Conservation (phyloP, 306 rosid genomes). For the Geum urbanum region DNA sequence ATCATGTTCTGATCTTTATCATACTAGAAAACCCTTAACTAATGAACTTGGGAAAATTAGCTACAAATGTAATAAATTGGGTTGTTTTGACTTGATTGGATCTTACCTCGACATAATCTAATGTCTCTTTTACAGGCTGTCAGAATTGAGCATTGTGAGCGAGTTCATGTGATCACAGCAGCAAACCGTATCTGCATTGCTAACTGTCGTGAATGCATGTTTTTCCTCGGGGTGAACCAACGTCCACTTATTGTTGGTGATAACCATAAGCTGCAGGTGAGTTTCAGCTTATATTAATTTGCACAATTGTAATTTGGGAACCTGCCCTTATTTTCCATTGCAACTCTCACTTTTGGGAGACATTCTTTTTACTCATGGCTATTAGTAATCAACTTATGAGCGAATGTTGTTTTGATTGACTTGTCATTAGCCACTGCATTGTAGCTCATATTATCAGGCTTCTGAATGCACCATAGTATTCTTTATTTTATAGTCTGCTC, state of each 20-base stretch:
- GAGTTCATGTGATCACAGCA: slow-evolving; percentile 92
- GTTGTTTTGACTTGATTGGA: slow-evolving; percentile 2
- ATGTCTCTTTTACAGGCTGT: slow-evolving; percentile 67
- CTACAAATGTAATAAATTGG: neutral
- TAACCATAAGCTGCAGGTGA: slow-evolving; percentile 92
- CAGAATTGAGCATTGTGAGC: slow-evolving; percentile 94
- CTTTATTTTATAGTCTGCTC: too few relatives aligned
- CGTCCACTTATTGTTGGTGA: slow-evolving; percentile 89
- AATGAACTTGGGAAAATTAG: neutral
- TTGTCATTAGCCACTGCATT: neutral
- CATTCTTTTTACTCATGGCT: neutral
- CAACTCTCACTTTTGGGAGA: neutral
- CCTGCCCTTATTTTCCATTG: neutral
- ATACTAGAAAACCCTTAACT: neutral
- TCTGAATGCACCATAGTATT: too few relatives aligned
- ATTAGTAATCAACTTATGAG: neutral
- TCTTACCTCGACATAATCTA: neutral
- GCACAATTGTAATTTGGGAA: neutral
- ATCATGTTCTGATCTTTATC: neutral
- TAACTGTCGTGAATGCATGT: slow-evolving; percentile 92
- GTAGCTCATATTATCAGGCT: too few relatives aligned
- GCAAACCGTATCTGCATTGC: slow-evolving; percentile 92
- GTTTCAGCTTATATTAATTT: slow-evolving; percentile 10
- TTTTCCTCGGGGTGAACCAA: slow-evolving; percentile 89
- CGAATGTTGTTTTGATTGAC: neutral